A percentile compares a stretch with the other conserved stretches of the same genome.
phyloP scores from a whole-genome alignment of 202 grass and related monocot species.

The Elaeis oleifera region DNA sequence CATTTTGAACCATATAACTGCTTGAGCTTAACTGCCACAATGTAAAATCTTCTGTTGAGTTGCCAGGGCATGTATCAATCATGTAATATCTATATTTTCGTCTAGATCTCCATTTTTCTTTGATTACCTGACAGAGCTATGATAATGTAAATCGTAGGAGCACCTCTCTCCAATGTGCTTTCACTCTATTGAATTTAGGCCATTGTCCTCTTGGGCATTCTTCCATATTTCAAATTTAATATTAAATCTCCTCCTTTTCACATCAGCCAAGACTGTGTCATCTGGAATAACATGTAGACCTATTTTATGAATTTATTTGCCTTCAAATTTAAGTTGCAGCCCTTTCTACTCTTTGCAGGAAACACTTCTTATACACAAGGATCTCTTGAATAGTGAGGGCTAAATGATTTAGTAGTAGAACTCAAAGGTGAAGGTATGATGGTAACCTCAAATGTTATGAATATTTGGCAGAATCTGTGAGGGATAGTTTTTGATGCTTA shows the following conservation, averaged over 20 bases:
- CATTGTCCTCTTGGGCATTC: not conserved
- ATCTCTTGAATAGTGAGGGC: slow-evolving; percentile 47
- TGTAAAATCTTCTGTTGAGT: too few relatives aligned
- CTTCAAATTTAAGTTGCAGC: not conserved
- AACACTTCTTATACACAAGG: slow-evolving; percentile 87
- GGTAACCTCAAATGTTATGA: not conserved
- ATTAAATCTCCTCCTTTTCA: not conserved
- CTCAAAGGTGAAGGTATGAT: slow-evolving; percentile 80
- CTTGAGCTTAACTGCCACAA: too few relatives aligned
- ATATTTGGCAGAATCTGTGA: not conserved
- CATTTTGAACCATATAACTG: too few relatives aligned
- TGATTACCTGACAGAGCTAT: too few relatives aligned
- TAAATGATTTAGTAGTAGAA: slow-evolving; percentile 60
- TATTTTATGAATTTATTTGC: not conserved
- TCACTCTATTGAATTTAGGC: slow-evolving; percentile 14
- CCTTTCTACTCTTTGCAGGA: slow-evolving; percentile 38
- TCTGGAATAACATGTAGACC: not conserved
- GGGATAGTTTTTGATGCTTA: too few relatives aligned
- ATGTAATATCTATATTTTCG: too few relatives aligned
- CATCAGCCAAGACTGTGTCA: too few relatives aligned
- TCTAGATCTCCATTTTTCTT: too few relatives aligned
- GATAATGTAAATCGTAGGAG: too few relatives aligned
- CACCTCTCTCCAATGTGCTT: not conserved
- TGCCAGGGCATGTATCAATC: too few relatives aligned
- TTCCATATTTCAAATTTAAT: not conserved